Evolutionary conservation across 2,329 filamentous ascomycete genomes (phyloP), one percentile per base, ranked within the genome.

Genomic region (Exserohilum rostratum): DNA sequence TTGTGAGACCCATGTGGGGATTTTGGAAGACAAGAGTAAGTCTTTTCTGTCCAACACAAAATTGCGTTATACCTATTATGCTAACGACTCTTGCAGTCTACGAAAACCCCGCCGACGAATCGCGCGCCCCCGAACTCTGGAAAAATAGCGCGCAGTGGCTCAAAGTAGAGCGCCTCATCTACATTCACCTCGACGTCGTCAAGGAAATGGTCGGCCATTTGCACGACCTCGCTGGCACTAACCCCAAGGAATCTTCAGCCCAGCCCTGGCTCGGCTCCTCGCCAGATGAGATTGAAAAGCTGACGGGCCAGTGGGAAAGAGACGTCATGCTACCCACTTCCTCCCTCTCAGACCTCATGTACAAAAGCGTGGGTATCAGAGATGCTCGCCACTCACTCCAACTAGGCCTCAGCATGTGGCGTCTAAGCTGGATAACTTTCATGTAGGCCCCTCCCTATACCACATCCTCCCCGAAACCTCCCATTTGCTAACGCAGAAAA

Each of bases 371-470:
- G 5, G 80, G 77, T 3, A 83, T 83, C 48, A 74, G 81, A 27
- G 82, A 84, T 60, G 78, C 80, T 2, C 73, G 80, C 2, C 78
- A 81, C 50, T 80, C 76, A 0, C 69, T 83, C 3, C 78, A 81
- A 49, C 73, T 83, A 2, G 79, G 79, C 5, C 67, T 80, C 3
- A 77, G 72, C 60, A 82, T 82, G 80, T 80, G 75, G 79, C 73
- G 87, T 18, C 81, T 87, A 13, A 83, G 85, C 40, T 87, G 86
- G 46, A 89, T 87, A 13, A 90, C 88, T 46, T 90, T 93, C 71
- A 93, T 93, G 52, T 55, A 29, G n/a, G 52, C 31, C 25, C 29
- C n/a, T 3, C 10, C 12, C n/a, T 5, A 10, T n/a, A 29, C 13
- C 3, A n/a, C n/a, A n/a, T n/a, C n/a, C n/a, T n/a, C n/a, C n/a